phyloP scores from a whole-genome alignment of 306 rosid genomes.

The Dicorynia guianensis region DNA sequence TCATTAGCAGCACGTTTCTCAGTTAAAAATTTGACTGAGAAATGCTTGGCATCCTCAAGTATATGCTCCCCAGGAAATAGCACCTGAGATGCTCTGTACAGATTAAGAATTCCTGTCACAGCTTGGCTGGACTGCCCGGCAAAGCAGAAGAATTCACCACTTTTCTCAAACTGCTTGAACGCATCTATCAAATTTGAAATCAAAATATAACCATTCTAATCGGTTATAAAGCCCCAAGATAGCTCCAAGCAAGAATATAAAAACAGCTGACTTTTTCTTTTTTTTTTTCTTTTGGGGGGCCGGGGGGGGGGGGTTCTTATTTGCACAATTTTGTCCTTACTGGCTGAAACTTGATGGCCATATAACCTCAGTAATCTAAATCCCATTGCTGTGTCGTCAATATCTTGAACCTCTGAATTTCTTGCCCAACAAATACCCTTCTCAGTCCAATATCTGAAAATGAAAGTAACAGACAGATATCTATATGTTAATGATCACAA shows the following conservation, averaged over 20 bases:
- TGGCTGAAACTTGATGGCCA: slow-evolving; percentile 67
- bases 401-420: slow-evolving; percentile 70
- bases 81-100: slow-evolving; percentile 69
- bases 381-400: slow-evolving; percentile 93
- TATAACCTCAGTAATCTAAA: slow-evolving; percentile 73
- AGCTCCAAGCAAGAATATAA: too few relatives aligned
- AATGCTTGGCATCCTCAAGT: slow-evolving; percentile 62
- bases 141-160: slow-evolving; percentile 66
- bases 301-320: too few relatives aligned
- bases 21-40: slow-evolving; percentile 59
- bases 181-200: slow-evolving; percentile 49
- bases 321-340: slow-evolving; percentile 44
- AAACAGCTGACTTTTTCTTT: too few relatives aligned
- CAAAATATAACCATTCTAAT: background rate
- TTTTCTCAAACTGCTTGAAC: slow-evolving; percentile 63
- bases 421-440: slow-evolving; percentile 93
- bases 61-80: slow-evolving; percentile 68
- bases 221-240: too few relatives aligned
- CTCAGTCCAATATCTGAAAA: slow-evolving; percentile 74
- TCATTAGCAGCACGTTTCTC: slow-evolving; percentile 61
- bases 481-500: background rate
- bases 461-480: background rate
- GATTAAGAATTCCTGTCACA: slow-evolving; percentile 75
- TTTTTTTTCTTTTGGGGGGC: too few relatives aligned
- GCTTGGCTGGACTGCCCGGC: slow-evolving; percentile 74